phyloP scores from a whole-genome alignment of 2,329 filamentous ascomycete genomes.

The Calycina herbarum region DNA sequence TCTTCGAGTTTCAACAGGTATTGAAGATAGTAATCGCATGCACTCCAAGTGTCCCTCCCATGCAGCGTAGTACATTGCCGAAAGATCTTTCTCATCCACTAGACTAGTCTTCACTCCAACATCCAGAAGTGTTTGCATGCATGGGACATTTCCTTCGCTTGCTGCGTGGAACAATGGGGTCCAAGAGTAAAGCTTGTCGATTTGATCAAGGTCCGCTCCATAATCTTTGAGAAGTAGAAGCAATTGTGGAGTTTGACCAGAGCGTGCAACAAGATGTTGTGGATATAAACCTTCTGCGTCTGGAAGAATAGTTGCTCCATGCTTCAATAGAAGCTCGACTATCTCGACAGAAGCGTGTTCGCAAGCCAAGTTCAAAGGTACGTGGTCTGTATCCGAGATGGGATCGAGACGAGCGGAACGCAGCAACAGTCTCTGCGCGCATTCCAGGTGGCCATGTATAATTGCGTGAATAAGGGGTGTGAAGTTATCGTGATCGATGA shows the following conservation, averaged over 20 bases:
- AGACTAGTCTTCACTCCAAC: constrained; percentile 77
- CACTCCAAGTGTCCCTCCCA: constrained; percentile 97
- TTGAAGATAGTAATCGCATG: constrained; percentile 78
- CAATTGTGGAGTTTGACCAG: constrained; percentile 77
- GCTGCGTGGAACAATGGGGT: constrained; percentile 95
- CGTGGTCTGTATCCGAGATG: constrained; percentile 82
- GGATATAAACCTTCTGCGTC: constrained; percentile 96
- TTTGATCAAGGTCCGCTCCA: constrained; percentile 85
- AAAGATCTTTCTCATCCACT: constrained; percentile 86
- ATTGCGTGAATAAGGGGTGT: constrained; percentile 95
- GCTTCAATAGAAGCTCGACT: constrained; percentile 79
- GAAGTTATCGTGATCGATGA: constrained; percentile 95
- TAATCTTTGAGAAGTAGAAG: constrained; percentile 79
- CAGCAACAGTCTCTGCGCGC: constrained; percentile 75
- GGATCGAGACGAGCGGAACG: constrained; percentile 85
- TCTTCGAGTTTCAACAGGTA: constrained; percentile 22
- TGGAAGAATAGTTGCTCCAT: constrained; percentile 79
- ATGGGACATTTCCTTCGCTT: constrained; percentile 91
- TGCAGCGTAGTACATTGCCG: constrained; percentile 96
- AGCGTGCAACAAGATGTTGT: constrained; percentile 93
- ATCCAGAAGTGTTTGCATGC: constrained; percentile 77
- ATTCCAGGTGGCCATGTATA: constrained; percentile 79
- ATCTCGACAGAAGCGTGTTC: constrained; percentile 87
- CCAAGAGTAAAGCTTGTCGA: constrained; percentile 97
- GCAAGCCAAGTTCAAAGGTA: constrained; percentile 91